Conservation (phyloP, 257 asterid species). For the Nicotiana obtusifolia region DNA sequence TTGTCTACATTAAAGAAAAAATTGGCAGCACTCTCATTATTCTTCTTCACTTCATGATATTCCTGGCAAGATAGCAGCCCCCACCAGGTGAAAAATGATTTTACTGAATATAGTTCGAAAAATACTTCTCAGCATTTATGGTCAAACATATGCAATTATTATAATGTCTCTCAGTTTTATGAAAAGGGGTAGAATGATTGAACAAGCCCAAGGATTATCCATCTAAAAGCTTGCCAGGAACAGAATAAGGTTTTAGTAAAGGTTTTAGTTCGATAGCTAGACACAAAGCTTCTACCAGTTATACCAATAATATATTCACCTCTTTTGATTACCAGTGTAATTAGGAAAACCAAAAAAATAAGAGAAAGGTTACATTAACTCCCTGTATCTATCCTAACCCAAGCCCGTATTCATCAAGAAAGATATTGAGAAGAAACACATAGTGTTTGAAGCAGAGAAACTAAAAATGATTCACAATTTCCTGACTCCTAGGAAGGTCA, state of each 20-base stretch:
- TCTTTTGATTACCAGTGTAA: not conserved
- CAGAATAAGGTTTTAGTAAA: not conserved
- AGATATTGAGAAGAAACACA: not conserved
- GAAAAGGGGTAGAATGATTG: not conserved
- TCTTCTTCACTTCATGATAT: not conserved
- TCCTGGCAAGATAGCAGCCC: not conserved
- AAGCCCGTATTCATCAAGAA: not conserved
- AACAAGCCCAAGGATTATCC: not conserved
- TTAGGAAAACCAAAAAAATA: not conserved
- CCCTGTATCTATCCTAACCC: not conserved
- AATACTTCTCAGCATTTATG: not conserved
- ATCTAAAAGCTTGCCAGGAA: not conserved
- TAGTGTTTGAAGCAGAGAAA: not conserved
- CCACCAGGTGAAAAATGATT: not conserved
- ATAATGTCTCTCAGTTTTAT: not conserved
- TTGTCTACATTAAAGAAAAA: not conserved
- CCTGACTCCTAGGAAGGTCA: too few species aligned
- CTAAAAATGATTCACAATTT: not conserved
- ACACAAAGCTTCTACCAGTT: not conserved
- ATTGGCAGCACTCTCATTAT: not conserved
- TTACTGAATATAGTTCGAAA: not conserved
- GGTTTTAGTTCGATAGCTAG: not conserved
- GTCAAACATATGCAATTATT: not conserved
- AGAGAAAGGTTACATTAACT: not conserved
- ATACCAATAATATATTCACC: not conserved